Base-by-base conservation (phyloP, 106 monocot species). In the Allium sativum region DNA sequence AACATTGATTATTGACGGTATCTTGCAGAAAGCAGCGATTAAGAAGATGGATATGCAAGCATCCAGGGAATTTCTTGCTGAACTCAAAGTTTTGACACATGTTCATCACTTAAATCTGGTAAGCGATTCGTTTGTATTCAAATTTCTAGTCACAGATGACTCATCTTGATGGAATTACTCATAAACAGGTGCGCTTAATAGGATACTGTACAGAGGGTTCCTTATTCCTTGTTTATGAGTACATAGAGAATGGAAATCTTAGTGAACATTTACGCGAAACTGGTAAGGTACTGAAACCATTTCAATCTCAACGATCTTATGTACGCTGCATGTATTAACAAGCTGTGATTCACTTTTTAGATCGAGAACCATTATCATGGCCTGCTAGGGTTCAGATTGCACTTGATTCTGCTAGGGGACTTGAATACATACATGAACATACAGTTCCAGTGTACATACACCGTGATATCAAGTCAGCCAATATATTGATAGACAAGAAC, bases 81-180 rank as follows among this genome's bases (percentile, higher is more conserved):
- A 98, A 68, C 69, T 98, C 56, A 82, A 98, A 69, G 90, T 98
- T 70, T 52, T 98, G 56, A 82, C 90, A 46, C 87, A 68, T 61
- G 90, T 88, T 76, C 87, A 98, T 77, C 96, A 98, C 76, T 69
- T 87, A 60, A 98, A 98, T 73, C 74, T 98, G 91, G 91, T 98
- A 68, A 73, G 60, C 48, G 8, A 3, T 50, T 50, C 48, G 15
- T 50, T 15, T 12, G 8, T 3, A 50, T 50, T 50, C 3, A 15
- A 50, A 50, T 15, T 50, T 50, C 48, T 6, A 50, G 13, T 50
- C 48, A 50, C 3, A 50, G 15, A 15, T 3, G 8, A 50, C 11
- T 15, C 48, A 50, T 6, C 48, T 50, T 50, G 15, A 15, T 50
- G 48, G 11, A 50, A 12, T 11, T 50, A 12, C 40, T 4, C 15